Base-by-base conservation (phyloP, 2,329 filamentous ascomycete genomes). In the Pseudogymnoascus sp. region DNA sequence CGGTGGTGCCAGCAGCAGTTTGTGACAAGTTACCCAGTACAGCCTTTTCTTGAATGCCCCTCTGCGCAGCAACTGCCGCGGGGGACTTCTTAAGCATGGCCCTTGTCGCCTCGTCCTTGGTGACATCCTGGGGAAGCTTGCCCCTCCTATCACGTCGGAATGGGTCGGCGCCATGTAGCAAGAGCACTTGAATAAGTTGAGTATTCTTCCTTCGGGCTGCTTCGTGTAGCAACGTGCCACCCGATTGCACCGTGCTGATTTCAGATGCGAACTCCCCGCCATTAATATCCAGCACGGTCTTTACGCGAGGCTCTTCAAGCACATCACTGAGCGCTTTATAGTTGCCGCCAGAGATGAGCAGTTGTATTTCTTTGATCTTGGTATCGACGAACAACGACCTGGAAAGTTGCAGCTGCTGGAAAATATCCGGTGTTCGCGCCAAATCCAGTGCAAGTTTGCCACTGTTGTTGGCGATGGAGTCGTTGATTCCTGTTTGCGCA, bases 31-130 rank as follows among this genome's bases (percentile, higher is more conserved):
- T 91, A 1, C 92, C 93, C 15, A 99, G 82, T 3, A 99, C 96
- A 0, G 93, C 95, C 79, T 95, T 96, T 76, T 99, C 95, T 76
- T 99, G 95, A 36, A 99, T 96, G 38, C 92, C 93, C 63, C 93
- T 85, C 76, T 97, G 95, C 1, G 95, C 95, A 13, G 92, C 93
- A 7, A 95, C 92, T 6, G 95, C 95, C 11, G 95, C 95, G 5
- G 95, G 95, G 0, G 93, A 97, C 71, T 88, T 91, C 78, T 97
- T 99, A 59, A 99, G 79, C 72, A 99, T 93, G 9, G 89, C 86
- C 64, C 88, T 86, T 15, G 91, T 96, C 65, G 85, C 85, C 72
- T 99, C 95, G 74, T 99, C 95, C 73, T 95, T 96, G 62, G 95
- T 97, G 53, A 97, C 88, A 75, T 97, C 93, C 73, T 99, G 95